Evolutionary conservation across 1,284 basidiomycete species (phyloP), one percentile per base, ranked within the genome.

Genomic region (Ceraceosorus guamensis): DNA sequence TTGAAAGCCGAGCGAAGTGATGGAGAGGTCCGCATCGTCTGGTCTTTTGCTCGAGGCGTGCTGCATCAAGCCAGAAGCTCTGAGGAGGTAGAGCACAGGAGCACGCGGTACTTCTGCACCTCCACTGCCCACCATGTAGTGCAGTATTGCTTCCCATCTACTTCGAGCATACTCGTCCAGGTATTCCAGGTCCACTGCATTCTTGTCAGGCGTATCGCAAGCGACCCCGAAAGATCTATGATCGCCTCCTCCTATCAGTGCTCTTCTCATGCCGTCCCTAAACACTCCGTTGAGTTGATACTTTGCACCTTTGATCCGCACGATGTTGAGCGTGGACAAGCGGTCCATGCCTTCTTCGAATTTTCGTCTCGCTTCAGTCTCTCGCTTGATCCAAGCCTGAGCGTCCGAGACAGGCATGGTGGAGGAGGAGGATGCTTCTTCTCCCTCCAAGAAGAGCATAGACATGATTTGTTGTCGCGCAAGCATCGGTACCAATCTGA

Each of bases 51-150:
- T 5, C 10, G 16, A 39, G 35, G 34, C 44, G 50, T 47, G 56
- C 48, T 69, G 66, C 89, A 98, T 97, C 59, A 96, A 81, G n/a
- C 87, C 87, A 69, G 89, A 90, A 33, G 85, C 80, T 63, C 88
- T 82, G 3, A 98, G 80, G 11, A 97, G 82, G 70, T 85, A 87
- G 14, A 95, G 79, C 7, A 97, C 91, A 41, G 85, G 85, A 71
- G 85, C 80, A 41, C 90, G 85, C 49, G 89, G 88, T 65, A 82
- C 83, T n/a, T 83, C 78, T 62, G 77, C 76, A 1, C 79, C 87
- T 6, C 87, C 87, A 32, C 90, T 92, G 2, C 91, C 92, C 1
- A 99, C 95, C 92, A 99, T 96, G 76, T 89, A 98, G 78, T 97
- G 92, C 52, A 97, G 81, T 67, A 98, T 95, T 0, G 89, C 89